Conservation (phyloP, 768 basidiomycete genomes). For the Hygrophorus russula region DNA sequence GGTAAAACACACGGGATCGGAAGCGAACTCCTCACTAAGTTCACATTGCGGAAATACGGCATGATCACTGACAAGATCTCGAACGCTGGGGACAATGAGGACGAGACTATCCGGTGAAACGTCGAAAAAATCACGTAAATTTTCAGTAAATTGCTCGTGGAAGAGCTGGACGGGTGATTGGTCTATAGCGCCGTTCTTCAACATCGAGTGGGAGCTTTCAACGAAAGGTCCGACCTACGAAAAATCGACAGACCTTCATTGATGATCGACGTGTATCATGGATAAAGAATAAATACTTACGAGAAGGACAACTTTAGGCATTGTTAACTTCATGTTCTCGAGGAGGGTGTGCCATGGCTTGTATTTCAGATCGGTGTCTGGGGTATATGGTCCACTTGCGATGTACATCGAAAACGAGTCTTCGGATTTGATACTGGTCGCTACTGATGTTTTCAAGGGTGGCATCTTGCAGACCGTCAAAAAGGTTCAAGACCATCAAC, state of each 20-base stretch:
- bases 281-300: slow-evolving; percentile 28
- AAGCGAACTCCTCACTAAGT: slow-evolving; percentile 29
- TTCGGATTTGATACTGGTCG: slow-evolving; percentile 13
- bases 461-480: slow-evolving; percentile 42
- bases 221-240: slow-evolving; percentile 85
- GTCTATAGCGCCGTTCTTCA: slow-evolving; percentile 68
- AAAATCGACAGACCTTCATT: neutral
- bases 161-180: slow-evolving; percentile 59
- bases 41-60: slow-evolving; percentile 79
- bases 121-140: slow-evolving; percentile 45
- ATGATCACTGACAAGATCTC: slow-evolving; percentile 72
- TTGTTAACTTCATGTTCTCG: slow-evolving; percentile 43
- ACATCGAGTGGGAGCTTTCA: slow-evolving; percentile 60
- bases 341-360: slow-evolving; percentile 59
- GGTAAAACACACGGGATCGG: slow-evolving; percentile 38
- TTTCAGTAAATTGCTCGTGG: slow-evolving; percentile 44
- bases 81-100: slow-evolving; percentile 73
- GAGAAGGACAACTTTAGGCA: slow-evolving; percentile 70
- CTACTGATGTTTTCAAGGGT: slow-evolving; percentile 30
- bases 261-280: neutral
- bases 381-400: slow-evolving; percentile 81
- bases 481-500: neutral
- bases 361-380: slow-evolving; percentile 67
- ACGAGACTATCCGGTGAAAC: slow-evolving; percentile 56
- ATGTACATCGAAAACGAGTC: slow-evolving; percentile 46